Conservation (phyloP, 345 rosid genomes). For the Conringia planisiliqua region DNA sequence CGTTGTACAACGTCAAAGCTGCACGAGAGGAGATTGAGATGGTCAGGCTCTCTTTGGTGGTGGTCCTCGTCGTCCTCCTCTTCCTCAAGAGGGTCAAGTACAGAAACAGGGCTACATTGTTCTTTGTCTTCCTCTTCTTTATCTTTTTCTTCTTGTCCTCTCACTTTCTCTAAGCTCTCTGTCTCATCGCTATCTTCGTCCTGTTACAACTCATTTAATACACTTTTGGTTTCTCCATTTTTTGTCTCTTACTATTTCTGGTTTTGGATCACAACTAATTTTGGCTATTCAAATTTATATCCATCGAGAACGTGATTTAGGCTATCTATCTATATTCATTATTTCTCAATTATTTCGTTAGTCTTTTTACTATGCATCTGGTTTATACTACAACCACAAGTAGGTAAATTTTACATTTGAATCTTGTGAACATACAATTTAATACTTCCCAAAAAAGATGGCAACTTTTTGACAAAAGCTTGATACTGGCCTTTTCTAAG, state of each 20-base stretch:
- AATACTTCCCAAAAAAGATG: conserved; percentile 11
- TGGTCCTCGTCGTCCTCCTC: conserved; percentile 50
- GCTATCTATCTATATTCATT: neutral
- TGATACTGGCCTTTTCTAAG: neutral
- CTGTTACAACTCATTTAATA: conserved; percentile 41
- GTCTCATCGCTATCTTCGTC: conserved; percentile 44
- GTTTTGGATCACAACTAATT: conserved; percentile 12
- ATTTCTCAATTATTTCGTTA: neutral
- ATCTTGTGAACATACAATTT: conserved; percentile 9
- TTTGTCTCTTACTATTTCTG: conserved; percentile 19
- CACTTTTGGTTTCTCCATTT: conserved; percentile 27
- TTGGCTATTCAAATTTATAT: conserved; percentile 21
- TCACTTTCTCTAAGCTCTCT: conserved; percentile 39
- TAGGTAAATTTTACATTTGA: neutral
- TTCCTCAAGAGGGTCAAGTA: conserved; percentile 63
- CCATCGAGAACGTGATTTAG: neutral
- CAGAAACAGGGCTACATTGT: conserved; percentile 92
- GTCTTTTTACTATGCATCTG: neutral
- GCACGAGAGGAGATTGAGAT: conserved; percentile 35
- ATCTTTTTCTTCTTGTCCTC: conserved; percentile 34
- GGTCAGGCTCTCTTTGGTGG: conserved; percentile 37
- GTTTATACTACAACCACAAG: neutral
- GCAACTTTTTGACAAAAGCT: conserved; percentile 16
- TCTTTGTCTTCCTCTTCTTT: conserved; percentile 78
- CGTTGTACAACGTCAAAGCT: conserved; percentile 75